Percentiles rank a stretch among this genome's conserved stretches.
Conservation (phyloP, 345 rosid genomes). For the Pseudoturritis turrita region DNA sequence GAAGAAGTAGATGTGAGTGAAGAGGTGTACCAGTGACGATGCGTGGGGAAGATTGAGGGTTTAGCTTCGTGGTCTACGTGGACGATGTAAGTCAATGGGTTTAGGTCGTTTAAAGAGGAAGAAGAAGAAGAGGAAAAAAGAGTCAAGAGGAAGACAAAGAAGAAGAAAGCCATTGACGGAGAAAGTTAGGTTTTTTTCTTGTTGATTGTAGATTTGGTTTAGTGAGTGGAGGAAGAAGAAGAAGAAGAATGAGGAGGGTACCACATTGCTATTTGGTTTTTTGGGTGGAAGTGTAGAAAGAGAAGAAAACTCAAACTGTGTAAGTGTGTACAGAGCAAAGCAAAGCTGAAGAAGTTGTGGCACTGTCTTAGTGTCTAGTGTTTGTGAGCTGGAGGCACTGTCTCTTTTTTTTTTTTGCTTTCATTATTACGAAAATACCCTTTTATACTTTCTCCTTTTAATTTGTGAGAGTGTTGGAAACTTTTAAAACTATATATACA, state of each 20-base stretch:
- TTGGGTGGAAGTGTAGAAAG: slow-evolving; percentile 18
- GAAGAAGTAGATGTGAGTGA: slow-evolving; percentile 29
- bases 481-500: neutral
- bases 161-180: slow-evolving; percentile 30
- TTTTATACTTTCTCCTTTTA: neutral
- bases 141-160: slow-evolving; percentile 20
- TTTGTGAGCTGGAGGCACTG: slow-evolving; percentile 34
- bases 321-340: slow-evolving; percentile 17
- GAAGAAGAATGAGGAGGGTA: slow-evolving; percentile 8
- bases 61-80: slow-evolving; percentile 55
- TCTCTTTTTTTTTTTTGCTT: slow-evolving; percentile 11
- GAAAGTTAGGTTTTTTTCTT: neutral
- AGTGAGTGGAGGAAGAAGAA: slow-evolving; percentile 23
- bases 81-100: slow-evolving; percentile 47
- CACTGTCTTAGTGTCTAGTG: slow-evolving; percentile 12
- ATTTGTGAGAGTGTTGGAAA: neutral
- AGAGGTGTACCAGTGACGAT: slow-evolving; percentile 83
- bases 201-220: neutral
- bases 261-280: slow-evolving; percentile 21
- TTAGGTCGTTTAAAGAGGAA: slow-evolving; percentile 24
- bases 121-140: slow-evolving; percentile 26
- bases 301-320: neutral
- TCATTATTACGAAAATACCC: neutral
- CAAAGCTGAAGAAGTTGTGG: slow-evolving; percentile 19
- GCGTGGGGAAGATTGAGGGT: slow-evolving; percentile 82